A percentile compares a stretch with the other conserved stretches of the same genome.
Conservation (phyloP, 345 rosid species). For the Syzygium oleosum region DNA sequence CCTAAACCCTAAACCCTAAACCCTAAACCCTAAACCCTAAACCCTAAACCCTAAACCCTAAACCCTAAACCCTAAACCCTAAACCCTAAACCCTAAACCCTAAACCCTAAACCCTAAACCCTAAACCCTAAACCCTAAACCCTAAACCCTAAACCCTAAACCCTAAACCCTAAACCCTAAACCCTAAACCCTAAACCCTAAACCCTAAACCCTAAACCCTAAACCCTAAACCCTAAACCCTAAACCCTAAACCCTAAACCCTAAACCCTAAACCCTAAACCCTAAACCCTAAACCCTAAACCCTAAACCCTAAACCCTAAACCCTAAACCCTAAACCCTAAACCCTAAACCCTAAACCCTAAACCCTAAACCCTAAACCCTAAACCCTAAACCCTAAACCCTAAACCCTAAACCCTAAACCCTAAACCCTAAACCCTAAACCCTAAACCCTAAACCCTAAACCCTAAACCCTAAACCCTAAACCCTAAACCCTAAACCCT, state of each 20-base stretch:
- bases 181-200: slow-evolving; percentile 15
- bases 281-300: slow-evolving; percentile 17
- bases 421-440: slow-evolving; percentile 13
- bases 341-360: slow-evolving; percentile 11
- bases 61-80: slow-evolving; percentile 6
- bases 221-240: slow-evolving; percentile 5
- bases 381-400: slow-evolving; percentile 14
- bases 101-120: slow-evolving; percentile 8
- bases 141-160: slow-evolving; percentile 12
- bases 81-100: slow-evolving; percentile 9
- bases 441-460: slow-evolving; percentile 15
- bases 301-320: slow-evolving; percentile 15
- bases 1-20: slow-evolving; percentile 4
- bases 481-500: slow-evolving; percentile 13
- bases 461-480: slow-evolving; percentile 11
- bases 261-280: slow-evolving; percentile 13
- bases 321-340: slow-evolving; percentile 12
- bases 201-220: slow-evolving; percentile 15
- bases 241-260: slow-evolving; percentile 14
- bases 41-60: slow-evolving; percentile 6
- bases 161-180: slow-evolving; percentile 7
- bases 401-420: slow-evolving; percentile 4
- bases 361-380: slow-evolving; percentile 12
- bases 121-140: slow-evolving; percentile 5
- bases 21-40: not conserved